A percentile compares a stretch with the other conserved stretches of the same genome.
Conservation (phyloP, 176 grass and related monocot genomes). For the Rhipidocladum racemiflorum region DNA sequence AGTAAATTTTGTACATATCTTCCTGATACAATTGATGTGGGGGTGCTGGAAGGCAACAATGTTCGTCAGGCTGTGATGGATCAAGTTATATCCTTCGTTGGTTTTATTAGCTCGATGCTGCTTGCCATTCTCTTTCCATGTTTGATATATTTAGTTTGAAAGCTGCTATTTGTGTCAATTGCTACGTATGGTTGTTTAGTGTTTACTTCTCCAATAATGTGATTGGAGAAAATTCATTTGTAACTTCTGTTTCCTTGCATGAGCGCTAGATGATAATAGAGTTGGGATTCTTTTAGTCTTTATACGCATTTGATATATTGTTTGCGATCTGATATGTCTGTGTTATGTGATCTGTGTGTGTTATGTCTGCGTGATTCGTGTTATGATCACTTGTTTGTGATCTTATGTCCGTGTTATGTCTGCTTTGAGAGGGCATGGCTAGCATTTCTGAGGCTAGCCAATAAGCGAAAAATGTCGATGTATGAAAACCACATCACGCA, state of each 20-base stretch:
- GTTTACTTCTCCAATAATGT: not conserved
- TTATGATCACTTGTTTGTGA: no score
- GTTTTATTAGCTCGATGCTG: not conserved
- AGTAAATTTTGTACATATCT: constrained; percentile 55
- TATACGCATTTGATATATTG: no score
- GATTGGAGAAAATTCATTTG: constrained; percentile 16
- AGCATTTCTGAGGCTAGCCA: no score
- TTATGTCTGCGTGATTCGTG: no score
- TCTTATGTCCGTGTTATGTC: no score
- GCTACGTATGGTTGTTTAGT: constrained; percentile 23
- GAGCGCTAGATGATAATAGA: constrained; percentile 26
- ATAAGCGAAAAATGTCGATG: no score
- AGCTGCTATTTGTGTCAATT: constrained; percentile 31
- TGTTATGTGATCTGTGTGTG: no score
- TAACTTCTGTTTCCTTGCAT: constrained; percentile 24
- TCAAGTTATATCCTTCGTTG: not conserved
- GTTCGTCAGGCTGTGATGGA: constrained; percentile 55
- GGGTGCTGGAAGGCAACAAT: constrained; percentile 59
- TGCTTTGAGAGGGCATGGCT: no score
- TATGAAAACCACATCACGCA: no score
- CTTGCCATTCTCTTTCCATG: not conserved
- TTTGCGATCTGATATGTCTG: no score
- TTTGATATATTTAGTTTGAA: no score
- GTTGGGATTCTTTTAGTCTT: constrained; percentile 5
- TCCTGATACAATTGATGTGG: constrained; percentile 83